Evolutionary conservation across 2,329 filamentous ascomycete species (phyloP).

Genomic region (Apiospora koreana): DNA sequence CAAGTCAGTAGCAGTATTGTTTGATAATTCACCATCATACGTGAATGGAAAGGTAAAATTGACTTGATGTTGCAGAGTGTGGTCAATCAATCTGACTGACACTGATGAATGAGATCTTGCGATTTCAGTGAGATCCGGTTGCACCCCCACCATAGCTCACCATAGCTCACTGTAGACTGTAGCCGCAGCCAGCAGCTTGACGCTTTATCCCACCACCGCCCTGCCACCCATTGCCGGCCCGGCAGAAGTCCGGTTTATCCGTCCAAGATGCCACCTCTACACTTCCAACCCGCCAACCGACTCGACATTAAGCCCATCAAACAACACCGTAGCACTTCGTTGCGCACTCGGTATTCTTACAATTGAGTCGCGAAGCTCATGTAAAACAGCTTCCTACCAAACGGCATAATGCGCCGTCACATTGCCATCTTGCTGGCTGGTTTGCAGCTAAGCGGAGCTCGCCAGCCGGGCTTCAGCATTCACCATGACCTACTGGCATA

Average conservation of each 20-base stretch:
- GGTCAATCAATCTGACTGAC: background rate
- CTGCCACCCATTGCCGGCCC: background rate
- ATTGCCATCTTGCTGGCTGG: slow-evolving; percentile 43
- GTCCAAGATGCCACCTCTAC: slow-evolving; percentile 5
- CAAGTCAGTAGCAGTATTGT: background rate
- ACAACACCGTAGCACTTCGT: background rate
- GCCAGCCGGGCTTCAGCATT: slow-evolving; percentile 71
- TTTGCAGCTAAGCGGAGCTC: slow-evolving; percentile 48
- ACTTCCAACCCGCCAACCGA: background rate
- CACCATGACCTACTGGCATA: slow-evolving; percentile 86
- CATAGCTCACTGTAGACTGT: background rate
- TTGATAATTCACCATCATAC: no score
- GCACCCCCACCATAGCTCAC: background rate
- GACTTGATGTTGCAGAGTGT: background rate
- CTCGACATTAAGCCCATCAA: background rate
- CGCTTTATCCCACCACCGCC: no score
- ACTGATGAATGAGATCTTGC: background rate
- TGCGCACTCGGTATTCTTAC: background rate
- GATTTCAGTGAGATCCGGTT: background rate
- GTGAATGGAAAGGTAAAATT: no score
- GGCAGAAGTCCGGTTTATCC: slow-evolving; percentile 9
- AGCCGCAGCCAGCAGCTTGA: no score
- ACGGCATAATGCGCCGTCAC: slow-evolving; percentile 45
- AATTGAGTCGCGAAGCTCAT: background rate
- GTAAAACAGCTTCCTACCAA: background rate